These are phyloP conservation scores for Trypanosoma brucei DNA, from an alignment of 208 protist species.

Conservation along the genomic window DNA sequence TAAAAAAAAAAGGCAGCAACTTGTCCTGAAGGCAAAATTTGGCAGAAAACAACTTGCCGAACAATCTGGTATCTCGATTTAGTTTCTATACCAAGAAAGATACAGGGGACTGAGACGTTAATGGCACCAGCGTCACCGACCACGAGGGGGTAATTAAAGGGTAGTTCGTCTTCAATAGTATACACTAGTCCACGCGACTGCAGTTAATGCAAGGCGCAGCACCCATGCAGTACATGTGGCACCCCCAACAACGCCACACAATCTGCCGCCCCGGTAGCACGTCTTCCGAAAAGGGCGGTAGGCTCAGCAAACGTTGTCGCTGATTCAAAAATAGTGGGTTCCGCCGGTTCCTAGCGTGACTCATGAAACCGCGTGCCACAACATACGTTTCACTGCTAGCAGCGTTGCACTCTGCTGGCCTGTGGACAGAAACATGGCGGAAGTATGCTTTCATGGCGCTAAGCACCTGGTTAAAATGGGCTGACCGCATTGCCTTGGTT, in stretches of 20 bases:
- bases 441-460: conserved; percentile 34
- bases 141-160: not conserved
- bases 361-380: conserved; percentile 34
- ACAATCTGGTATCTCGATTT: too few relatives aligned
- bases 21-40: too few relatives aligned
- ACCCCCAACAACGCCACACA: conserved; percentile 67
- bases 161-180: not conserved
- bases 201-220: conserved; percentile 39
- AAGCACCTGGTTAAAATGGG: conserved; percentile 37
- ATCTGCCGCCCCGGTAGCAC: conserved; percentile 17
- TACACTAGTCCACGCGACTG: not conserved
- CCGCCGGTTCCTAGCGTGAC: not conserved
- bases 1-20: too few relatives aligned
- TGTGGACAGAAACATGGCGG: conserved; percentile 29
- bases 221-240: conserved; percentile 33
- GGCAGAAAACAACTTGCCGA: too few relatives aligned
- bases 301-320: conserved; percentile 25
- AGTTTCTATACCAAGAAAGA: too few relatives aligned
- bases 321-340: not conserved
- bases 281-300: conserved; percentile 39
- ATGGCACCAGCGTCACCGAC: not conserved
- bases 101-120: not conserved
- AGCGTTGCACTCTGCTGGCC: conserved; percentile 29
- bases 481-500: conserved; percentile 56
- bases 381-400: conserved; percentile 61